phyloP scores from a whole-genome alignment of 2,329 filamentous ascomycete species.

The Diaporthe longicolla region DNA sequence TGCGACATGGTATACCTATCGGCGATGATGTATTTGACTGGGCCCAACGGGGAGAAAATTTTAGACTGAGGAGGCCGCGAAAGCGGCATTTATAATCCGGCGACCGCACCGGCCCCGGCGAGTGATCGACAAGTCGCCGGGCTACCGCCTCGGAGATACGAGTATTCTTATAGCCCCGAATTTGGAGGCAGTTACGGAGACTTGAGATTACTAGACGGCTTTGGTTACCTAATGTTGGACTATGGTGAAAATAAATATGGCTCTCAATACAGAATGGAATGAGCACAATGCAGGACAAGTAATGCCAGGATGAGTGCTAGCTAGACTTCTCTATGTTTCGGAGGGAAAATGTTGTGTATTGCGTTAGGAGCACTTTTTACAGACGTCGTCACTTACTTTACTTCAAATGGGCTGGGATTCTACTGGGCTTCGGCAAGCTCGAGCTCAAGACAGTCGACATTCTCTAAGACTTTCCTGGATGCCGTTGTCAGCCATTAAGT shows the following conservation, averaged over 20 bases:
- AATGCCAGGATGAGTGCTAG: background rate
- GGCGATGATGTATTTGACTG: background rate
- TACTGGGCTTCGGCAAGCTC: background rate
- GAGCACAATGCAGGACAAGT: background rate
- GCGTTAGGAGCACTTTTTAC: background rate
- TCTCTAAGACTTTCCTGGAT: background rate
- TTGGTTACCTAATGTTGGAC: too few species aligned
- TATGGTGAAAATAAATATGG: background rate
- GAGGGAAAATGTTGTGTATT: background rate
- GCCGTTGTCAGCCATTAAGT: background rate
- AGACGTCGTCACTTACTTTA: background rate
- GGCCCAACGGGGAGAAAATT: constrained; percentile 4
- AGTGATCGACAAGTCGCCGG: constrained; percentile 17
- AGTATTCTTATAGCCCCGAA: background rate
- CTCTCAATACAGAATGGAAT: background rate
- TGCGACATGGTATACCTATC: too few species aligned
- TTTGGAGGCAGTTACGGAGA: background rate
- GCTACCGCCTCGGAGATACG: constrained; percentile 30
- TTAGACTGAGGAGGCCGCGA: background rate
- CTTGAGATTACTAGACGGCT: background rate
- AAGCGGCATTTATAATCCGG: constrained; percentile 19
- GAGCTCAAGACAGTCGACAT: background rate
- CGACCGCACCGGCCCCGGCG: constrained; percentile 8
- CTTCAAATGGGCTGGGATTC: background rate
- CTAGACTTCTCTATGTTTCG: background rate